Base-by-base conservation (phyloP, 805 yeast genomes). In the Cyberlindnera bimundalis region DNA sequence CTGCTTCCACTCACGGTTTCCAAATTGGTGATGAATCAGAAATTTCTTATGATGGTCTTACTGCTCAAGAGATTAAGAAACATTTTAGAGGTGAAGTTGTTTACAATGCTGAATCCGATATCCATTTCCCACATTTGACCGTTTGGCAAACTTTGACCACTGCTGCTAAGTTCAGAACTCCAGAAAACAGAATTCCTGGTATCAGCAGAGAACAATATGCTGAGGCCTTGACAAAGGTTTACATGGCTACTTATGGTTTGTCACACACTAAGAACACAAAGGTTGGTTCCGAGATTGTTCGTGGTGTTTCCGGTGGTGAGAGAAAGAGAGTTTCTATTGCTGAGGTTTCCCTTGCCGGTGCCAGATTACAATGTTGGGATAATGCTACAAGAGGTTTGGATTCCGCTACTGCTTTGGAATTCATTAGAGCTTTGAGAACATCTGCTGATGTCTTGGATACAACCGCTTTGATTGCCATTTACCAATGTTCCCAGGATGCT, bases 271-370 rank as follows among this genome's bases (percentile, higher is more conserved):
- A 71, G 49, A 66, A 79, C 56, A 81, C 87, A 21, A 69, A 76
- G 41, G 86, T 81, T 35, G 87, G 88, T 56, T 73, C 76, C 50
- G 84, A 80, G 47, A 70, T 72, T 35, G 76, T 79, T 23, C 71
- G 85, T 58, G 88, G 88, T 62, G 78, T 81, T 33, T 79, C 85
- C 21, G 88, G 87, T 59, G 88, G 87, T 65, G 84, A 81, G 62
- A 66, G 87, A 52, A 81, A 81, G 61, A 76, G 87, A 66, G 86
- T 80, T 16, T 78, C 85, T n/a, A 78, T 81, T 52, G 84, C 83
- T 11, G 87, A 81, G 61, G 84, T 73, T 34, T 53, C 70, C 13
- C 51, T 67, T 21, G 58, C 68, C 38, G 78, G 78, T 46, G 73
- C 81, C 23, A 63, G 62, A 43, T 49, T 73, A 29, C 74, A 70